Evolutionary conservation across 805 yeast species (phyloP).

Genomic region (Nakazawaea anatomiae): DNA sequence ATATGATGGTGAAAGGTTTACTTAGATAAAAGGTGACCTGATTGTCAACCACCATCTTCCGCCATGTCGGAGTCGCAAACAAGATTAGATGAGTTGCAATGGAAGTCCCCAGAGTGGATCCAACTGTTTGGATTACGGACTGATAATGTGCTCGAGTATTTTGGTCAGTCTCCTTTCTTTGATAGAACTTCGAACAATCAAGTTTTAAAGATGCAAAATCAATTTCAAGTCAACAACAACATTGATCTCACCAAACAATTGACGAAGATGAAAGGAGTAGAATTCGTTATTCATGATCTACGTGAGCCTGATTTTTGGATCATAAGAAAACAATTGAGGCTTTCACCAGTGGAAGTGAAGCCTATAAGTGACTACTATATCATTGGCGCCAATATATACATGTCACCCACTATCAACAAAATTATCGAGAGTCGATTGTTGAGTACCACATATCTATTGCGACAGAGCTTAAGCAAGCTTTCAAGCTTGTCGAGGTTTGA

Average conservation of each 20-base stretch:
- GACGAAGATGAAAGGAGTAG: constrained; percentile 76
- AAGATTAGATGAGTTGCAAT: constrained; percentile 81
- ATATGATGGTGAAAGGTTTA: too few relatives aligned
- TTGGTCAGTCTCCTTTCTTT: constrained; percentile 90
- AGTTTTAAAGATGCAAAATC: constrained; percentile 91
- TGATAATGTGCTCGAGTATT: constrained; percentile 88
- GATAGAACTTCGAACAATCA: constrained; percentile 93
- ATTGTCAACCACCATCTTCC: too few relatives aligned
- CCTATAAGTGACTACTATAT: constrained; percentile 77
- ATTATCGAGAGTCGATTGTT: constrained; percentile 67
- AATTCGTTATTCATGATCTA: constrained; percentile 67
- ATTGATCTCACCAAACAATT: constrained; percentile 33
- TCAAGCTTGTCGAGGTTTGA: constrained; percentile 47
- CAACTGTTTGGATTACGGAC: constrained; percentile 82
- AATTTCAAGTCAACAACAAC: constrained; percentile 52
- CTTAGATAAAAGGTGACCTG: too few relatives aligned
- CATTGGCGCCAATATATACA: constrained; percentile 87
- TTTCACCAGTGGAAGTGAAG: constrained; percentile 41
- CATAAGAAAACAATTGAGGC: constrained; percentile 72
- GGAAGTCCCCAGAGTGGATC: constrained; percentile 98
- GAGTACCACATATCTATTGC: constrained; percentile 38
- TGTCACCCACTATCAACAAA: constrained; percentile 75
- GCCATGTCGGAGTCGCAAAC: constrained; percentile 13
- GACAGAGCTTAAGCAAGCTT: constrained; percentile 40
- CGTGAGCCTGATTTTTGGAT: constrained; percentile 94